These are phyloP conservation scores for Dictyostelium intermedium DNA, from an alignment of 78 protist species.

Conservation along the genomic window DNA sequence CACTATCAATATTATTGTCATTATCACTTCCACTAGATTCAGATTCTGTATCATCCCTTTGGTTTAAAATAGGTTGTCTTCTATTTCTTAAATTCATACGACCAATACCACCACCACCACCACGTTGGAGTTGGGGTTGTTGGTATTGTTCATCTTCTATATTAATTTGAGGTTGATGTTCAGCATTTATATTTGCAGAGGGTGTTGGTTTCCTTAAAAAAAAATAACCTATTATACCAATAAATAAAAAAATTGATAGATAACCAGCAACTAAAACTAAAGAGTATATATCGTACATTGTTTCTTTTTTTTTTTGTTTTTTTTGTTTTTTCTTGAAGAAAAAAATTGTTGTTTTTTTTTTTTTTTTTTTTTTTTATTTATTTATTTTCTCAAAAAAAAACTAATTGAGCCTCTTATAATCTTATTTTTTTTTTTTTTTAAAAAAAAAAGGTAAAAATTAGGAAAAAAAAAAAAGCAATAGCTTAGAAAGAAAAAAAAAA, in stretches of 20 bases:
- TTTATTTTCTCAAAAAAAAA: too few species aligned
- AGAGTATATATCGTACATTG: background rate
- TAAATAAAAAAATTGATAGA: background rate
- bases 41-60: background rate
- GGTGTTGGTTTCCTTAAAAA: background rate
- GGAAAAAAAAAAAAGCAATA: too few species aligned
- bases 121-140: background rate
- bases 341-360: too few species aligned
- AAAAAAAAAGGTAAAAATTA: too few species aligned
- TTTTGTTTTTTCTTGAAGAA: too few species aligned
- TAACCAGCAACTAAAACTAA: background rate
- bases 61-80: background rate
- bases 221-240: background rate
- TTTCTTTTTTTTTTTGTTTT: too few species aligned
- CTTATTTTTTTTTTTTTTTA: too few species aligned
- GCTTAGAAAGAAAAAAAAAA: too few species aligned
- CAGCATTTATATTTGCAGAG: background rate
- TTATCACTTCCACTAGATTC: background rate
- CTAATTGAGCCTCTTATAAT: too few species aligned
- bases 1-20: background rate
- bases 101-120: conserved; percentile 43
- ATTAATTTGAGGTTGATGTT: background rate
- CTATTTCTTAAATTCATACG: conserved; percentile 76
- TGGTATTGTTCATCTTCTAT: background rate
- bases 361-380: too few species aligned